phyloP scores from a whole-genome alignment of 305 asterid species.

The Fraxinus paxiana region DNA sequence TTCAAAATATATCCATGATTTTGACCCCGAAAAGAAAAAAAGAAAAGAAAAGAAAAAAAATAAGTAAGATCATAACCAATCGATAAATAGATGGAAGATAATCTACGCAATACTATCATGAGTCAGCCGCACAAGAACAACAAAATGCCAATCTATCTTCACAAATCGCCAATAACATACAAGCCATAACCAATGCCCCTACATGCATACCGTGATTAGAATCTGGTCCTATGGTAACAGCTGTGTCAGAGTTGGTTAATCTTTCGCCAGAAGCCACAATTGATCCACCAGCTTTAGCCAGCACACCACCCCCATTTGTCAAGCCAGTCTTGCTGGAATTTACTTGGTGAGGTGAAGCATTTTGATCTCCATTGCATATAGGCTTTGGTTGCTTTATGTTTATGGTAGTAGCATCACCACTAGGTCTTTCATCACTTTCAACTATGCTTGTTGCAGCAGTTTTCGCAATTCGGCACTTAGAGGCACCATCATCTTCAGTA shows the following conservation, averaged over 20 bases:
- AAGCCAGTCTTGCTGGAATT: slow-evolving; percentile 43
- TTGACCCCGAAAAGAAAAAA: not conserved
- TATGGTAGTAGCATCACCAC: slow-evolving; percentile 43
- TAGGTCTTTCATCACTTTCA: slow-evolving; percentile 68
- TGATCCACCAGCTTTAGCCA: slow-evolving; percentile 42
- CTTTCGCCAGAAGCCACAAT: slow-evolving; percentile 48
- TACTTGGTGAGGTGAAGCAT: slow-evolving; percentile 43
- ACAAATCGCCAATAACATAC: slow-evolving; percentile 5
- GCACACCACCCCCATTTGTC: slow-evolving; percentile 37
- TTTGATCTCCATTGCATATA: slow-evolving; percentile 57
- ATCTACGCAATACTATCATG: not conserved
- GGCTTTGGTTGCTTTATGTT: slow-evolving; percentile 53
- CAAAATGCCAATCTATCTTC: slow-evolving; percentile 15
- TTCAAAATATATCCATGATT: slow-evolving; percentile 26
- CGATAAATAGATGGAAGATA: not conserved
- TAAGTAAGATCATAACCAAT: not conserved
- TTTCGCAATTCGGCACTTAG: slow-evolving; percentile 39
- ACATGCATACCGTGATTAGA: slow-evolving; percentile 42
- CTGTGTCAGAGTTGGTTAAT: slow-evolving; percentile 39
- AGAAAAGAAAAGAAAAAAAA: not conserved
- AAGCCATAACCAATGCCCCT: slow-evolving; percentile 13
- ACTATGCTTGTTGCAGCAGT: slow-evolving; percentile 33
- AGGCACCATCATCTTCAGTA: slow-evolving; percentile 49
- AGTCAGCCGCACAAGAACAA: not conserved
- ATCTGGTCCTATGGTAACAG: slow-evolving; percentile 45